A percentile compares a stretch with the other conserved stretches of the same genome.
These are phyloP conservation scores for Kwoniella botswanensis DNA, from an alignment of 768 basidiomycete genomes.

Conservation along the genomic window DNA sequence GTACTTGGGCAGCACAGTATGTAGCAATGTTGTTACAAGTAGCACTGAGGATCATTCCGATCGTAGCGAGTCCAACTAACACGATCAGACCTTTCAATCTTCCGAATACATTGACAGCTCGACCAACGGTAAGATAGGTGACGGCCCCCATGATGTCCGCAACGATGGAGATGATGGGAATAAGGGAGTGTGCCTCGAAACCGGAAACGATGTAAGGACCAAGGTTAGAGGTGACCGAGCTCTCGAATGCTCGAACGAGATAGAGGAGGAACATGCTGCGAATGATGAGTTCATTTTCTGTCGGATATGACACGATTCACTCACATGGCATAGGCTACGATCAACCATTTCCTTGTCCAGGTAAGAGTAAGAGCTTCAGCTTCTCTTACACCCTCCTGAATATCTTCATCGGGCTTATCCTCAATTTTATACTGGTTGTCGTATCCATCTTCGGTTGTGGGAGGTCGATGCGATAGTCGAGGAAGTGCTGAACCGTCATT, in stretches of 20 bases:
- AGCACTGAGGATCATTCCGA: constrained; percentile 48
- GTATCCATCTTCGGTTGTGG: background rate
- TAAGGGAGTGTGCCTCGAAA: constrained; percentile 48
- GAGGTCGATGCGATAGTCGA: background rate
- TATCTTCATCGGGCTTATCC: constrained; percentile 14
- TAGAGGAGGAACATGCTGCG: constrained; percentile 45
- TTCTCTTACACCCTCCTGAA: constrained; percentile 34
- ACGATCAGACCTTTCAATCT: constrained; percentile 33
- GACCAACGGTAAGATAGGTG: constrained; percentile 39
- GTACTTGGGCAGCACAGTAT: constrained; percentile 49
- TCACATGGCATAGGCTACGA: constrained; percentile 32
- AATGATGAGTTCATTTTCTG: background rate
- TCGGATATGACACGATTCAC: constrained; percentile 3
- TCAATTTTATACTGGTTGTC: background rate
- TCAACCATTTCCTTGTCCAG: constrained; percentile 32
- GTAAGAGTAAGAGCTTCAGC: constrained; percentile 36
- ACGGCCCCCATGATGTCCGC: constrained; percentile 36
- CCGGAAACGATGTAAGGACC: constrained; percentile 36
- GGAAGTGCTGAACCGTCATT: background rate
- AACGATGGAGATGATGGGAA: constrained; percentile 46
- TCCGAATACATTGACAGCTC: constrained; percentile 44
- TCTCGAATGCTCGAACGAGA: constrained; percentile 41
- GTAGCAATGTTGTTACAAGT: constrained; percentile 38
- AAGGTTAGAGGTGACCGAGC: constrained; percentile 39
- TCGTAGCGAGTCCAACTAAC: constrained; percentile 30